Evolutionary conservation across 164 flowering plant genomes (phyloP).

Genomic region (Paratinospora sagittata): DNA sequence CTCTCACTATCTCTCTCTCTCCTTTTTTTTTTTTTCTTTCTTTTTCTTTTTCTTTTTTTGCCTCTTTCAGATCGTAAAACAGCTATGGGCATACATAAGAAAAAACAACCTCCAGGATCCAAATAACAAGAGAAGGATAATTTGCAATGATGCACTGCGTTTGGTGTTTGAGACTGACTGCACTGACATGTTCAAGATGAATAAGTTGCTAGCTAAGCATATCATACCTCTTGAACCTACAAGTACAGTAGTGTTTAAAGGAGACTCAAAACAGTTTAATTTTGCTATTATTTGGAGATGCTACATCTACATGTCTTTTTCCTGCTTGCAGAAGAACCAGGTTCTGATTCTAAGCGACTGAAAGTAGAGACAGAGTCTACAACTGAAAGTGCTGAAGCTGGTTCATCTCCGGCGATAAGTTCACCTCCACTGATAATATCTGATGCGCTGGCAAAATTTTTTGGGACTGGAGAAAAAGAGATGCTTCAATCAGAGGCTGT

Average conservation of each 20-base stretch:
- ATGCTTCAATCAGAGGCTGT: slow-evolving; percentile 61
- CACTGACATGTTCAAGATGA: slow-evolving; percentile 95
- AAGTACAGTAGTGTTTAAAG: slow-evolving; percentile 37
- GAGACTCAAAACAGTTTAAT: not conserved
- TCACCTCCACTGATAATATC: slow-evolving; percentile 71
- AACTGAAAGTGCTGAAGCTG: slow-evolving; percentile 35
- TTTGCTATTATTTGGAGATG: not conserved
- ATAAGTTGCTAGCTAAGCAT: slow-evolving; percentile 57
- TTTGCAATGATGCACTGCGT: slow-evolving; percentile 83
- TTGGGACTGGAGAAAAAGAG: slow-evolving; percentile 67
- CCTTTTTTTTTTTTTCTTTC: no score
- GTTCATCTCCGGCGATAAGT: slow-evolving; percentile 35
- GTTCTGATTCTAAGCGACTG: slow-evolving; percentile 43
- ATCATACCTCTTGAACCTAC: slow-evolving; percentile 62
- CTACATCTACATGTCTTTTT: not conserved
- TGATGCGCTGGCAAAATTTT: slow-evolving; percentile 71
- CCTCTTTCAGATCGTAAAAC: slow-evolving; percentile 85
- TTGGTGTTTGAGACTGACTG: slow-evolving; percentile 86
- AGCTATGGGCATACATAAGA: slow-evolving; percentile 93
- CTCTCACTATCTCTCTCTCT: no score
- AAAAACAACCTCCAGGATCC: slow-evolving; percentile 96
- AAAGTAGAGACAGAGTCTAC: slow-evolving; percentile 45
- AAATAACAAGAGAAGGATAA: slow-evolving; percentile 89
- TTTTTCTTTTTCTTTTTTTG: slow-evolving; percentile 1
- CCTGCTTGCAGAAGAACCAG: slow-evolving; percentile 47